phyloP scores from a whole-genome alignment of 2,329 filamentous ascomycete genomes.

The Capronia epimyces region DNA sequence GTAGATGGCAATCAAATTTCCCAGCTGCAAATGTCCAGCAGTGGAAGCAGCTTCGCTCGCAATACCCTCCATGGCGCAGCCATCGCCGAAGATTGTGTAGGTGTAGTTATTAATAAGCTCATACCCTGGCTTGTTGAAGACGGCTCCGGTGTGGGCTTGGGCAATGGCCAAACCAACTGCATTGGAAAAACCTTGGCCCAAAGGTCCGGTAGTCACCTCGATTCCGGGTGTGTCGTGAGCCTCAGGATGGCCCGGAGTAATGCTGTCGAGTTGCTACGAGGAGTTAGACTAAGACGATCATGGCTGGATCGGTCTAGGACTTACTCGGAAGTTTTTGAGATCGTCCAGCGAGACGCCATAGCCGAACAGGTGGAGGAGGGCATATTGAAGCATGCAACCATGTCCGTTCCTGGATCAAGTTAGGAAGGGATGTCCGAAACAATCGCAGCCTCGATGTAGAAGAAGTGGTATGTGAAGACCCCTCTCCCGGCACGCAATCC shows the following conservation, averaged over 20 bases:
- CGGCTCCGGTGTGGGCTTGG: conserved; percentile 81
- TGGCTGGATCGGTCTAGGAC: conserved; percentile 45
- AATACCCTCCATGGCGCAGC: conserved; percentile 97
- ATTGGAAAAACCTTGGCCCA: conserved; percentile 95
- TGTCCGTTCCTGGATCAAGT: conserved; percentile 73
- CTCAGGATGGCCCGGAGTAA: conserved; percentile 94
- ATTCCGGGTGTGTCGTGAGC: conserved; percentile 92
- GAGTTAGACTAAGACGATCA: conserved; percentile 25
- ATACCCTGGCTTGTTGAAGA: conserved; percentile 95
- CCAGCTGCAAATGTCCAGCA: conserved; percentile 93
- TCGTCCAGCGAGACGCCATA: conserved; percentile 83
- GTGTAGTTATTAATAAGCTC: conserved; percentile 94
- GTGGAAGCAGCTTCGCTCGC: conserved; percentile 85
- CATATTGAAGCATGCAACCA: conserved; percentile 99
- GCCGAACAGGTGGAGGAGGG: conserved; percentile 92
- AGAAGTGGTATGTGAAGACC: neutral
- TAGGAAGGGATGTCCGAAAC: conserved; percentile 7
- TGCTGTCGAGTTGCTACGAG: conserved; percentile 63
- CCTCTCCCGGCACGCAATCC: neutral
- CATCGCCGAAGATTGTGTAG: conserved; percentile 94
- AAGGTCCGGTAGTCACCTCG: conserved; percentile 95
- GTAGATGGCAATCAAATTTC: conserved; percentile 94
- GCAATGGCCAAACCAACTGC: conserved; percentile 97
- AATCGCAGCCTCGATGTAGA: neutral
- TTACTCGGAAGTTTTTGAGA: conserved; percentile 91